Evolutionary conservation across 768 basidiomycete genomes (phyloP), one percentile per base, ranked within the genome.

Genomic region (Calocybe cyanea): DNA sequence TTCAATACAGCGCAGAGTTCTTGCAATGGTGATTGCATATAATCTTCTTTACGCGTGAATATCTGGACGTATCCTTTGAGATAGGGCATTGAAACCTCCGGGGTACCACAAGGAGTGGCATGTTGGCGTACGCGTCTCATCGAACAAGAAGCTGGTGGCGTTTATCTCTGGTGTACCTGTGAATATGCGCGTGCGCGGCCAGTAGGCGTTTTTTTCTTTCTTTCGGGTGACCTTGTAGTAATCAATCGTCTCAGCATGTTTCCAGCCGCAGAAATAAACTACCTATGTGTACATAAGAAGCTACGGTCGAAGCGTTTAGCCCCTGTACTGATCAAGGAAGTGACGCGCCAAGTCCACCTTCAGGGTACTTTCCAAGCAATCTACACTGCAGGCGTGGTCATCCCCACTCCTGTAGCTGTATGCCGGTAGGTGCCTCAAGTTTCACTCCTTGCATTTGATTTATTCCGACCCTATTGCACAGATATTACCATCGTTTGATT

Each of bases 221-320:
- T 41, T 43, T 23, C 7, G 4, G 35, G 24, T 19, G 46, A 35
- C 4, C 19, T 15, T 17, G 34, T 30, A 14, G 17, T 23, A 32
- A 48, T 33, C 9, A 34, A 18, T 48, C n/a, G 9, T 38, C 28
- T 18, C 54, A 56, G 47, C 28, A 49, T 72, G 4, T 75, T 98
- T 59, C 69, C 65, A 21, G 80, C 83, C 33, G 84, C 83, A 62
- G 96, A 98, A 66, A 94, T 99, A 70, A 99, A 98, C 65, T 98
- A 90, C 66, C 85, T 99, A 40, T 95, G 92, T 57, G 84, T 97
- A 1, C 94, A 96, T 77, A 99, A 99, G 72, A 97, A 96, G 65
- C 70, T 98, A 28, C 86, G 96, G 14, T 89, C 92, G 0, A 97
- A 97, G 63, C 87, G 96, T 32, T 72, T 98, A 18, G 85, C 96